These are phyloP conservation scores for Plasmodium malariae DNA, from an alignment of 169 alveolate genomes.

Conservation along the genomic window DNA sequence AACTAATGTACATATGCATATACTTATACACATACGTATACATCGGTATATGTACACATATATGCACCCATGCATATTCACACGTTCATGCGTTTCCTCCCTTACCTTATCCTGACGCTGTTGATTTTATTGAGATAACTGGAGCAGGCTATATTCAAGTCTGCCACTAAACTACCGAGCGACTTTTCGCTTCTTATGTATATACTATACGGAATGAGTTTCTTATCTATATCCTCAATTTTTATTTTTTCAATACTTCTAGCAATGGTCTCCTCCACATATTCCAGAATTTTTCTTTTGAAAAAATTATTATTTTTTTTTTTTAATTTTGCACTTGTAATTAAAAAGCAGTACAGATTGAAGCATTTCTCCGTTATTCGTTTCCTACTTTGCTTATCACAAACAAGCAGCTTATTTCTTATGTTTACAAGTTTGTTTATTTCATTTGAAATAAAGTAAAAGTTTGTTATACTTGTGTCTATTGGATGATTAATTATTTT, in stretches of 20 bases:
- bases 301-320: background rate
- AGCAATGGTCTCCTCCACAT: slow-evolving; percentile 35
- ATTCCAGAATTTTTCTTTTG: slow-evolving; percentile 10
- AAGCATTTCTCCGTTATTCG: slow-evolving; percentile 11
- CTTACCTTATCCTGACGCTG: slow-evolving; percentile 28
- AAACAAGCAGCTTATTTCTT: background rate
- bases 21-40: too few relatives aligned
- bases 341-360: slow-evolving; percentile 38
- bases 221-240: slow-evolving; percentile 1
- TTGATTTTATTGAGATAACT: slow-evolving; percentile 44
- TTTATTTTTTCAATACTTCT: background rate
- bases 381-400: background rate
- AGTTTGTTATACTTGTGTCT: slow-evolving; percentile 32
- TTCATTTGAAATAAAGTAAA: slow-evolving; percentile 34
- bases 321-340: slow-evolving; percentile 34
- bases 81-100: background rate
- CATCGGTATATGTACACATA: too few relatives aligned
- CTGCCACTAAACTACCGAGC: slow-evolving; percentile 15
- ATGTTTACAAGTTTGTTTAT: slow-evolving; percentile 16
- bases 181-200: slow-evolving; percentile 31
- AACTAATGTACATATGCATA: too few relatives aligned
- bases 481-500: slow-evolving; percentile 42
- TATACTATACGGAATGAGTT: slow-evolving; percentile 43
- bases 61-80: too few relatives aligned
- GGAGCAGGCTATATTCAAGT: slow-evolving; percentile 10